Conservation (phyloP, 1,284 basidiomycete genomes). For the Heterobasidion annosum region DNA sequence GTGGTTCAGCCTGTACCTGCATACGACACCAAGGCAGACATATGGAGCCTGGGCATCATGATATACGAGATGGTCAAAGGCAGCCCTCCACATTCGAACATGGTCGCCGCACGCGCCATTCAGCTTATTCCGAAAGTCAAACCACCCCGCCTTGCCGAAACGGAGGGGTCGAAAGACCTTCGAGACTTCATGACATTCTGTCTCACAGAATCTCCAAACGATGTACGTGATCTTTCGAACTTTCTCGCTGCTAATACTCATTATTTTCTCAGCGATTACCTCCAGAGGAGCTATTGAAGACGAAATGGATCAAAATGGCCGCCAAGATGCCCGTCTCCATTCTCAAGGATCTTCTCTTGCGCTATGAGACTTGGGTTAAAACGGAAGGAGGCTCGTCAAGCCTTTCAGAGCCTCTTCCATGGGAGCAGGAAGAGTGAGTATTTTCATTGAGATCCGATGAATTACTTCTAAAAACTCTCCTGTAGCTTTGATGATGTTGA, state of each 20-base stretch:
- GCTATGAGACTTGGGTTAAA: constrained; percentile 72
- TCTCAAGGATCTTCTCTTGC: constrained; percentile 79
- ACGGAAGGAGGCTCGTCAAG: constrained; percentile 76
- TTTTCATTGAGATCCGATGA: not conserved
- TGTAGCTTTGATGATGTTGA: constrained; percentile 18
- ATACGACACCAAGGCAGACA: constrained; percentile 94
- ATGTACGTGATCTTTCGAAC: constrained; percentile 39
- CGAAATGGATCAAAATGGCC: constrained; percentile 87
- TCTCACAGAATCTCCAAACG: constrained; percentile 75
- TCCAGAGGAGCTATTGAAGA: constrained; percentile 85
- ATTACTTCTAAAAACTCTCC: not conserved
- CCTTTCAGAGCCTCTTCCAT: constrained; percentile 54
- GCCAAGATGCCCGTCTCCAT: constrained; percentile 62
- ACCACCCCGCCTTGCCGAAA: constrained; percentile 75
- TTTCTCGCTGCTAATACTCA: constrained; percentile 3
- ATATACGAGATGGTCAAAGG: constrained; percentile 94
- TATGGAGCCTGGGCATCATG: constrained; percentile 95
- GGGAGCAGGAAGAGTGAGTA: constrained; percentile 53
- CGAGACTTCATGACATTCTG: constrained; percentile 85
- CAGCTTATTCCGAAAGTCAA: constrained; percentile 86
- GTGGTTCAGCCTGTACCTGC: constrained; percentile 82
- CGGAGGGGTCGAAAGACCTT: constrained; percentile 77
- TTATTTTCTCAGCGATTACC: constrained; percentile 56
- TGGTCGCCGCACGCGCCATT: constrained; percentile 80
- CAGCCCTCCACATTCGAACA: constrained; percentile 83